These are phyloP conservation scores for Gentiana macrophylla DNA, from an alignment of 257 asterid genomes.

Conservation along the genomic window DNA sequence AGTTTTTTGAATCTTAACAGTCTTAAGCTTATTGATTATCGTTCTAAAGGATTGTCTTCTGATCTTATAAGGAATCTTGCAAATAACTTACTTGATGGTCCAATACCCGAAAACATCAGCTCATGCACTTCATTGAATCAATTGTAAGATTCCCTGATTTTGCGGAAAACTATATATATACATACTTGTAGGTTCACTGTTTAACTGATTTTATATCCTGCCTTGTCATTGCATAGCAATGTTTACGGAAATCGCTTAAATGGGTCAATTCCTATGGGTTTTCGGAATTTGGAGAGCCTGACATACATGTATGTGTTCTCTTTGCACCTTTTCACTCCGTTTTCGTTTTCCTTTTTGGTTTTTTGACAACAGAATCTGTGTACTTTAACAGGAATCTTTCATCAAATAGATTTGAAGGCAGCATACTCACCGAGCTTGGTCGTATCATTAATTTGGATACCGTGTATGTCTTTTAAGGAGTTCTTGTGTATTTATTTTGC, in stretches of 20 bases:
- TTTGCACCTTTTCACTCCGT: background rate
- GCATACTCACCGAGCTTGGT: slow-evolving; percentile 69
- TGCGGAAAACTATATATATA: background rate
- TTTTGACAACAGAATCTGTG: slow-evolving; percentile 3
- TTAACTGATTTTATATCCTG: background rate
- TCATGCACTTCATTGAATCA: slow-evolving; percentile 90
- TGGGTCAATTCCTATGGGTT: slow-evolving; percentile 81
- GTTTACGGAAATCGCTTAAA: slow-evolving; percentile 78
- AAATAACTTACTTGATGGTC: slow-evolving; percentile 76
- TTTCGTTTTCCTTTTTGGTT: background rate
- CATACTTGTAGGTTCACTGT: background rate
- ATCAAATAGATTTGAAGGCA: slow-evolving; percentile 64
- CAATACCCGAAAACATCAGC: slow-evolving; percentile 87
- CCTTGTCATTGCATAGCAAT: slow-evolving; percentile 32
- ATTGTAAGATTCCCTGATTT: slow-evolving; percentile 37
- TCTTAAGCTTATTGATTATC: background rate
- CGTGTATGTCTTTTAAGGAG: slow-evolving; percentile 38
- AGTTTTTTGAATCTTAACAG: background rate
- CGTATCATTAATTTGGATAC: slow-evolving; percentile 86
- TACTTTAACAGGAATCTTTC: slow-evolving; percentile 63
- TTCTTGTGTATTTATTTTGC: background rate
- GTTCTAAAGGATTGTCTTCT: background rate
- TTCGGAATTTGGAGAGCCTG: slow-evolving; percentile 79
- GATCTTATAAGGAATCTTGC: slow-evolving; percentile 59
- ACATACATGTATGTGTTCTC: slow-evolving; percentile 64